These are phyloP conservation scores for Saitozyma podzolica DNA, from an alignment of 768 basidiomycete genomes.

Conservation along the genomic window DNA sequence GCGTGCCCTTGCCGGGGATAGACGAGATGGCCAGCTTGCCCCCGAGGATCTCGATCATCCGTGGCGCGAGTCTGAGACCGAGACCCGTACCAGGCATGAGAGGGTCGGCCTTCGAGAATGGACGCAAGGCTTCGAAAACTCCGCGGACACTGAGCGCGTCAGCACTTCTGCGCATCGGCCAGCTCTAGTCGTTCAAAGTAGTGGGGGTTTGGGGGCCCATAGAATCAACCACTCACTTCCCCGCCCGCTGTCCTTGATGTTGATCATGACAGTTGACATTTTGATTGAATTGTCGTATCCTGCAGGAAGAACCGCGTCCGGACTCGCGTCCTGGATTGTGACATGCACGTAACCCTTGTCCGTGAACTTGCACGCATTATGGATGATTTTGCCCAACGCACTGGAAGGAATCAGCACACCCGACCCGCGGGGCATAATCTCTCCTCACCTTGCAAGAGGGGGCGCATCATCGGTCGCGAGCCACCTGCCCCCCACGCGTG, in stretches of 20 bases:
- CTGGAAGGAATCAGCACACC: slow-evolving; percentile 11
- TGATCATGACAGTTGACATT: slow-evolving; percentile 39
- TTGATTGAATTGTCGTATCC: slow-evolving; percentile 46
- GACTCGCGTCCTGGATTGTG: slow-evolving; percentile 46
- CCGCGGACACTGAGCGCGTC: slow-evolving; percentile 40
- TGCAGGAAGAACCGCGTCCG: slow-evolving; percentile 32
- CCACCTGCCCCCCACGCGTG: slow-evolving; percentile 42
- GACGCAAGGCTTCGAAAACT: slow-evolving; percentile 39
- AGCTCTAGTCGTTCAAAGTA: too few species aligned
- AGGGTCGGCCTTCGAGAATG: slow-evolving; percentile 44
- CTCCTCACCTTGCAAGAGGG: slow-evolving; percentile 28
- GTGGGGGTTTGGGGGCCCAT: too few species aligned
- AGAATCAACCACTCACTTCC: slow-evolving; percentile 35
- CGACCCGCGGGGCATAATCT: not conserved
- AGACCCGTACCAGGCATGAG: slow-evolving; percentile 46
- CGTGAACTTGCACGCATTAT: slow-evolving; percentile 47
- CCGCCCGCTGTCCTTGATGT: slow-evolving; percentile 43
- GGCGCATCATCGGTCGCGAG: slow-evolving; percentile 33
- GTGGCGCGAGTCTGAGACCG: slow-evolving; percentile 40
- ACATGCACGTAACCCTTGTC: slow-evolving; percentile 43
- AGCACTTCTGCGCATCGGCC: slow-evolving; percentile 42
- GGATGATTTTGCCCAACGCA: slow-evolving; percentile 41
- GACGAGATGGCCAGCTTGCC: slow-evolving; percentile 45
- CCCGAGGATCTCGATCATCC: slow-evolving; percentile 48
- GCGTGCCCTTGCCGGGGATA: slow-evolving; percentile 35